Evolutionary conservation across 2,329 filamentous ascomycete species (phyloP).

Genomic region (Calonectria pseudoturangicola): DNA sequence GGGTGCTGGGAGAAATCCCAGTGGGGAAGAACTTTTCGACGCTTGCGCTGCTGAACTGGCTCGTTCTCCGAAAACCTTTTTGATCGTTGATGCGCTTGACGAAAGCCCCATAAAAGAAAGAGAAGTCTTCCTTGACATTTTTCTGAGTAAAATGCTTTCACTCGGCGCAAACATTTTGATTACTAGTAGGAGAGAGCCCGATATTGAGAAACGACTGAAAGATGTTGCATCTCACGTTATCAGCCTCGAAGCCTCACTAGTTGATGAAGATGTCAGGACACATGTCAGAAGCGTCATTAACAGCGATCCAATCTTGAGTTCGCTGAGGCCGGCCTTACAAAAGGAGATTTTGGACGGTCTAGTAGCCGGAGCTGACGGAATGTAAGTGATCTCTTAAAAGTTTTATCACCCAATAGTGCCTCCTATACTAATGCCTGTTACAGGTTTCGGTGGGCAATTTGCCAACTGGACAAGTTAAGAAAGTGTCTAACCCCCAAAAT

Average conservation of each 20-base stretch:
- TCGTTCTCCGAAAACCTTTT: neutral
- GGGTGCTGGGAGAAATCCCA: neutral
- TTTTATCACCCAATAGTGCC: neutral
- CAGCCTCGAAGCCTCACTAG: neutral
- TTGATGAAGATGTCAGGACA: conserved; percentile 6
- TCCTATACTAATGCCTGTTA: neutral
- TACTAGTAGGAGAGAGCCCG: conserved; percentile 24
- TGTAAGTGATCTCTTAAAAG: neutral
- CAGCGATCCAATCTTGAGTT: neutral
- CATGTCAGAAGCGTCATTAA: conserved; percentile 11
- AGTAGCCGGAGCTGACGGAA: neutral
- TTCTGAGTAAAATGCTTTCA: neutral
- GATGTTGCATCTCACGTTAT: neutral
- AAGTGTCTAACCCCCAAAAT: conserved; percentile 7
- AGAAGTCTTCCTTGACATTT: neutral
- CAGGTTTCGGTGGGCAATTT: conserved; percentile 30
- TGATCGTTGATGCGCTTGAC: conserved; percentile 21
- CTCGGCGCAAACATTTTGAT: neutral
- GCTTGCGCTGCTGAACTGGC: neutral
- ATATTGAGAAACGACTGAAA: neutral
- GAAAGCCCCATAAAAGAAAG: conserved; percentile 3
- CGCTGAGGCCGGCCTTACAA: conserved; percentile 7
- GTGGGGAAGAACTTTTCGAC: neutral
- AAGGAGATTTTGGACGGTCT: conserved; percentile 12
- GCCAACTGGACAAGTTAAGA: conserved; percentile 13